Percentiles rank a stretch among this genome's conserved stretches.
Evolutionary conservation across 2,329 filamentous ascomycete species (phyloP).

Genomic region (Endocalyx cinctus): DNA sequence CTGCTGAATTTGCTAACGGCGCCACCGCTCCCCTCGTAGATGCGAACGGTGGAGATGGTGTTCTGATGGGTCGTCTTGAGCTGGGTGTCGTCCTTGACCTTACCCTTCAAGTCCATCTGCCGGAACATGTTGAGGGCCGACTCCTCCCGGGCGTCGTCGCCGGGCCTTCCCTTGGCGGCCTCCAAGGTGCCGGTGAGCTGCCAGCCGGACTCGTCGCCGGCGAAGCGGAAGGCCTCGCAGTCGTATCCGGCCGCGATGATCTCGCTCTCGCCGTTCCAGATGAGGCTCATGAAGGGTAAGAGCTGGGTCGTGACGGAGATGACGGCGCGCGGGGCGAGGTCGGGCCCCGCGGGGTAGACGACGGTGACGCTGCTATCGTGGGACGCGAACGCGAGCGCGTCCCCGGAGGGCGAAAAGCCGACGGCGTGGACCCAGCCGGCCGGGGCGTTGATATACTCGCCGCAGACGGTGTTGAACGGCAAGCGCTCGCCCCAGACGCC

Average conservation of each 20-base stretch:
- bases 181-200: slow-evolving; percentile 78
- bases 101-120: slow-evolving; percentile 98
- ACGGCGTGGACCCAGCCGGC: slow-evolving; percentile 96
- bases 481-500: slow-evolving; percentile 91
- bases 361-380: slow-evolving; percentile 97
- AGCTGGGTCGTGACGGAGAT: slow-evolving; percentile 85
- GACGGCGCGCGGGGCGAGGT: slow-evolving; percentile 86
- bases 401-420: slow-evolving; percentile 85
- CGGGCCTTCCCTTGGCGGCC: slow-evolving; percentile 59
- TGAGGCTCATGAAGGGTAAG: slow-evolving; percentile 84
- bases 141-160: slow-evolving; percentile 70
- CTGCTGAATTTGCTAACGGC: slow-evolving; percentile 78
- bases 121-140: slow-evolving; percentile 96
- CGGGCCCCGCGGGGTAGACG: slow-evolving; percentile 87
- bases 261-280: slow-evolving; percentile 89
- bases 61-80: slow-evolving; percentile 96
- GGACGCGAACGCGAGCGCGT: slow-evolving; percentile 88
- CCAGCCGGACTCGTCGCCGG: slow-evolving; percentile 77
- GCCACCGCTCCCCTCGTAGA: slow-evolving; percentile 63
- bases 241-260: slow-evolving; percentile 94
- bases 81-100: slow-evolving; percentile 85
- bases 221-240: slow-evolving; percentile 84
- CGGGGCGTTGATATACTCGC: slow-evolving; percentile 92
- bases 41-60: slow-evolving; percentile 80
- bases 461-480: slow-evolving; percentile 97